A percentile compares a stretch with the other conserved stretches of the same genome.
phyloP scores from a whole-genome alignment of 2,329 filamentous ascomycete species.

The Didymella pinodella region DNA sequence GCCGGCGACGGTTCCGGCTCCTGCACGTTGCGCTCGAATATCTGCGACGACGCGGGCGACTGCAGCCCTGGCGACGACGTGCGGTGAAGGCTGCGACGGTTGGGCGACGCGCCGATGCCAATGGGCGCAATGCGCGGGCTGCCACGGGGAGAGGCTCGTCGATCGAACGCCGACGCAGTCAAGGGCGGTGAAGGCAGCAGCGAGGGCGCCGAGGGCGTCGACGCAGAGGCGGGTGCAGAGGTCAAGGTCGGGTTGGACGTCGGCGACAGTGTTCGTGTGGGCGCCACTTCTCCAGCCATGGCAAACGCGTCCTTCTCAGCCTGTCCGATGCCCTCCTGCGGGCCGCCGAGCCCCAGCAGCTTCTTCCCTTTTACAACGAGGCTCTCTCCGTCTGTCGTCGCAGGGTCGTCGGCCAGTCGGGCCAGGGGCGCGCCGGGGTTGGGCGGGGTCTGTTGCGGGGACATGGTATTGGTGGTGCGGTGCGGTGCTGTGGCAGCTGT shows the following conservation, averaged over 20 bases:
- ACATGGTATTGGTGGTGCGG: conserved; percentile 8
- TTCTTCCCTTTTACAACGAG: conserved; percentile 49
- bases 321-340: conserved; percentile 39
- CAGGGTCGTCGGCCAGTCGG: conserved; percentile 6
- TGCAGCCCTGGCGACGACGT: conserved; percentile 78
- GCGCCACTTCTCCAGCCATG: conserved; percentile 20
- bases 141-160: conserved; percentile 45
- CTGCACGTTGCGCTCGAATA: conserved; percentile 95
- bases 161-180: conserved; percentile 38
- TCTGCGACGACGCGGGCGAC: conserved; percentile 77
- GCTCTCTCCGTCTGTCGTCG: conserved; percentile 33
- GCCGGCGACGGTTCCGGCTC: conserved; percentile 75
- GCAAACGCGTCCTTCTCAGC: conserved; percentile 22
- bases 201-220: conserved; percentile 31
- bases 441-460: conserved; percentile 12
- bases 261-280: conserved; percentile 21
- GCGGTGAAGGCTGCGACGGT: conserved; percentile 63
- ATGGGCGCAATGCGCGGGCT: conserved; percentile 48
- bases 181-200: conserved; percentile 46
- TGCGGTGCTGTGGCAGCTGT: conserved; percentile 1
- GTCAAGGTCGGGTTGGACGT: conserved; percentile 11
- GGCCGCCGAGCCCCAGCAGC: conserved; percentile 49
- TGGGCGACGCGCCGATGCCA: conserved; percentile 64
- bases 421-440: conserved; percentile 15
- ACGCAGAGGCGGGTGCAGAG: conserved; percentile 23